These are phyloP conservation scores for Phaeomoniella chlamydospora DNA, from an alignment of 2,329 filamentous ascomycete genomes.

Conservation along the genomic window DNA sequence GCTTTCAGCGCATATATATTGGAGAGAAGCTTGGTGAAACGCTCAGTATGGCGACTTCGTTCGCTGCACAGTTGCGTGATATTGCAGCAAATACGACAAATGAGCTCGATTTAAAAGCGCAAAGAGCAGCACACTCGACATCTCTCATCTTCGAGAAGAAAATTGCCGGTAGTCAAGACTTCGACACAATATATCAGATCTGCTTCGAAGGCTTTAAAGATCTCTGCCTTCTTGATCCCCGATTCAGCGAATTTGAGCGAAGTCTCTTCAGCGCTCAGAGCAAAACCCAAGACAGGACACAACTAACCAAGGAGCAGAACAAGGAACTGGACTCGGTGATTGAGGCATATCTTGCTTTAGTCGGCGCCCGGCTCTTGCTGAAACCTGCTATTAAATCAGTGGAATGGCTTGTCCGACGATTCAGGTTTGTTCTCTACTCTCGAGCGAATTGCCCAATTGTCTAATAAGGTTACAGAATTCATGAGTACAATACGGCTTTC, in stretches of 20 bases:
- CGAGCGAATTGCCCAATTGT: background rate
- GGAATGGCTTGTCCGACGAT: slow-evolving; percentile 88
- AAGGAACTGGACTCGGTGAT: slow-evolving; percentile 62
- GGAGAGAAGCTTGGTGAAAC: too few species aligned
- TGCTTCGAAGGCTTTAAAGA: slow-evolving; percentile 86
- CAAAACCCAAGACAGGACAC: slow-evolving; percentile 70
- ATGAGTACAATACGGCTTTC: slow-evolving; percentile 73
- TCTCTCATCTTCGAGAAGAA: slow-evolving; percentile 86
- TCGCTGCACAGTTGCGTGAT: slow-evolving; percentile 86
- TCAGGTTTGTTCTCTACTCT: slow-evolving; percentile 46
- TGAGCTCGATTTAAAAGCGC: slow-evolving; percentile 81
- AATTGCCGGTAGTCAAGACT: slow-evolving; percentile 75
- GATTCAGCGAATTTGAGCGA: slow-evolving; percentile 59
- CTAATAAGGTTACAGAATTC: slow-evolving; percentile 43
- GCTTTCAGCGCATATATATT: too few species aligned
- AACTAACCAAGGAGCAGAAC: slow-evolving; percentile 73
- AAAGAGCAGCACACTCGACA: slow-evolving; percentile 82
- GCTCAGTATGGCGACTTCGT: slow-evolving; percentile 66
- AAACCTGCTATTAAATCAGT: slow-evolving; percentile 81
- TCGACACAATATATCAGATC: slow-evolving; percentile 73
- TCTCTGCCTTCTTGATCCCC: slow-evolving; percentile 69
- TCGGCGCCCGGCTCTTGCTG: slow-evolving; percentile 61
- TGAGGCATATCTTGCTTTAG: slow-evolving; percentile 69
- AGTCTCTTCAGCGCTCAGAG: slow-evolving; percentile 91
- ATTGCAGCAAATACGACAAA: slow-evolving; percentile 83